phyloP scores from a whole-genome alignment of 306 rosid species.

The Pachyrhizus erosus region DNA sequence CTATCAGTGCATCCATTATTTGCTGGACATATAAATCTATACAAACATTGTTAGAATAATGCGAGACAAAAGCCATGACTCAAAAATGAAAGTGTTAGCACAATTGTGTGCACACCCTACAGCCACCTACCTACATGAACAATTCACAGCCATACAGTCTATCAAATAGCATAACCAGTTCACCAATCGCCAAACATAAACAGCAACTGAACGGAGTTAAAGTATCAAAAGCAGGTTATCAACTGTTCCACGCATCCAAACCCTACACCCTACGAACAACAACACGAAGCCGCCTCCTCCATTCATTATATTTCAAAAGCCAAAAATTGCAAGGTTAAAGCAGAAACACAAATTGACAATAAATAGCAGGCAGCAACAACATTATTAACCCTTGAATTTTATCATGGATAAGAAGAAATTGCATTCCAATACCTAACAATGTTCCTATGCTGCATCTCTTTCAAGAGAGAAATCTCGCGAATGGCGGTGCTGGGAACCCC shows the following conservation, averaged over 20 bases:
- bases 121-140: not conserved
- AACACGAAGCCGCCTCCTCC: not conserved
- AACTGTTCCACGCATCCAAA: conserved; percentile 1
- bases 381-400: conserved; percentile 14
- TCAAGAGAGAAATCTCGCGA: conserved; percentile 86
- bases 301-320: not conserved
- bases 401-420: not conserved
- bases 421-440: conserved; percentile 71
- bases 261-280: not conserved
- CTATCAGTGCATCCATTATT: too few relatives aligned
- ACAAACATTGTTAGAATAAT: not conserved
- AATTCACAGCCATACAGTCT: not conserved
- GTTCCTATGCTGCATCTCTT: conserved; percentile 93
- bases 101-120: not conserved
- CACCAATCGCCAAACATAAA: not conserved
- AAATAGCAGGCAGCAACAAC: not conserved
- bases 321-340: conserved; percentile 25
- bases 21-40: not conserved
- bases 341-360: conserved; percentile 30
- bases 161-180: not conserved
- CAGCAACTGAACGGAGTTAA: not conserved
- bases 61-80: conserved; percentile 15
- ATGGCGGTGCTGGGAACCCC: conserved; percentile 95
- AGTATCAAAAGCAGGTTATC: conserved; percentile 22
- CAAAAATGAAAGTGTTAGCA: not conserved